A percentile compares a stretch with the other conserved stretches of the same genome.
phyloP scores from a whole-genome alignment of 2,329 filamentous ascomycete species.

The Fonsecaea erecta region DNA sequence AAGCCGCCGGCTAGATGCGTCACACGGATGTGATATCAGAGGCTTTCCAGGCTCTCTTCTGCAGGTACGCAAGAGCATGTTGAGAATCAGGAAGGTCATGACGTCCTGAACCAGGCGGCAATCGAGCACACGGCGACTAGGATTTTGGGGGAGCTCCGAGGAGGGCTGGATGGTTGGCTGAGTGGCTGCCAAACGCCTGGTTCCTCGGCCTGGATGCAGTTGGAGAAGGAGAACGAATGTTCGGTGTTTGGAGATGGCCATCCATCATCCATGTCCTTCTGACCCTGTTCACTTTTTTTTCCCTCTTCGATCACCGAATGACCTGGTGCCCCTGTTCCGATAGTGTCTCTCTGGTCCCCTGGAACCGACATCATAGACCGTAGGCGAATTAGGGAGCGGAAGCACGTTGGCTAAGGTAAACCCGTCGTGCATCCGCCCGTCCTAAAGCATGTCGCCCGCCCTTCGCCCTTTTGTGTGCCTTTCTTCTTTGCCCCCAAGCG shows the following conservation, averaged over 20 bases:
- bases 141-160: neutral
- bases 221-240: neutral
- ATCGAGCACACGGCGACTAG: neutral
- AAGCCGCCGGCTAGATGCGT: neutral
- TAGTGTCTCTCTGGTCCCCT: constrained; percentile 1
- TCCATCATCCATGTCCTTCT: neutral
- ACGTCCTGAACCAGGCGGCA: neutral
- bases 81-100: neutral
- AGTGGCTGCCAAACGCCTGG: too few relatives aligned
- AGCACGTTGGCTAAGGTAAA: neutral
- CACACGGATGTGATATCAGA: neutral
- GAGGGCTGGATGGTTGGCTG: too few relatives aligned
- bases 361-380: neutral
- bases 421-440: constrained; percentile 16
- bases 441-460: constrained; percentile 13
- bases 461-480: neutral
- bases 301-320: constrained; percentile 9
- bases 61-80: neutral
- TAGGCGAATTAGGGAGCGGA: neutral
- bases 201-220: neutral
- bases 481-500: neutral
- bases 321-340: constrained; percentile 7
- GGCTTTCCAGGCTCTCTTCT: neutral
- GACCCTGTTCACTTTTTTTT: neutral
- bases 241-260: constrained; percentile 6